phyloP scores from a whole-genome alignment of 208 protist species.

The Acanthamoeba castellanii region DNA sequence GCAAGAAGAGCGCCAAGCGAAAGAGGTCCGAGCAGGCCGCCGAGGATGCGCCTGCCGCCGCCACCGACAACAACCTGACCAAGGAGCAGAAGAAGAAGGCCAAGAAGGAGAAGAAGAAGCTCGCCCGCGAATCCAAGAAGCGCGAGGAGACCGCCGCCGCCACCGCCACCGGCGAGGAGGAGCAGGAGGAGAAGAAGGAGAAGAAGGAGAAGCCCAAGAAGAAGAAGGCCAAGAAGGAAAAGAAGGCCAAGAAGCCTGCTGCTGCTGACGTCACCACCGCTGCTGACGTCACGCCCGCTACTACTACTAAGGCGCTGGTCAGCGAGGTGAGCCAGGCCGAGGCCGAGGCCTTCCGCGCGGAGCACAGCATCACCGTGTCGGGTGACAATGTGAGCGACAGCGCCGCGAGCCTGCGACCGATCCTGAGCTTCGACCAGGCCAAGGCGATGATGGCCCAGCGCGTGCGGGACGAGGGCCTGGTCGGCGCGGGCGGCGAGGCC shows the following conservation, averaged over 20 bases:
- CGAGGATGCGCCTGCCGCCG: background rate
- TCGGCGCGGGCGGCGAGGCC: background rate
- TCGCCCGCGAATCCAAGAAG: background rate
- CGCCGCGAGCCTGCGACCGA: background rate
- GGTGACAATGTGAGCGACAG: background rate
- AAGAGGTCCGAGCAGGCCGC: background rate
- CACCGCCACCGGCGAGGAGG: background rate
- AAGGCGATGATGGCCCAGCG: constrained; percentile 33
- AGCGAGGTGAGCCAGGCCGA: constrained; percentile 8
- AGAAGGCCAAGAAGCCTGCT: background rate
- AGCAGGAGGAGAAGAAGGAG: constrained; percentile 41
- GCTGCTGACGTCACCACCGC: background rate
- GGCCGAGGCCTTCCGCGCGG: constrained; percentile 5
- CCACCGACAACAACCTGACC: background rate
- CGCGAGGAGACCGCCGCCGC: background rate
- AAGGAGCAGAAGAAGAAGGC: background rate
- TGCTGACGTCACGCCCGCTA: background rate
- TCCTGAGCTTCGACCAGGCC: constrained; percentile 53
- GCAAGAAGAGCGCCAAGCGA: background rate
- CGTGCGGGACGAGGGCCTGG: constrained; percentile 33
- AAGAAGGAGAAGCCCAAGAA: constrained; percentile 14
- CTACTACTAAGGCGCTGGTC: background rate
- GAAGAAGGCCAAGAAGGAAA: constrained; percentile 27
- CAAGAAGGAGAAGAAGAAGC: constrained; percentile 45
- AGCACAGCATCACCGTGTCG: constrained; percentile 65